A percentile compares a stretch with the other conserved stretches of the same genome.
Evolutionary conservation across 1,139 yeast species (phyloP).

Genomic region (Blastobotrys raffinosifermentans): DNA sequence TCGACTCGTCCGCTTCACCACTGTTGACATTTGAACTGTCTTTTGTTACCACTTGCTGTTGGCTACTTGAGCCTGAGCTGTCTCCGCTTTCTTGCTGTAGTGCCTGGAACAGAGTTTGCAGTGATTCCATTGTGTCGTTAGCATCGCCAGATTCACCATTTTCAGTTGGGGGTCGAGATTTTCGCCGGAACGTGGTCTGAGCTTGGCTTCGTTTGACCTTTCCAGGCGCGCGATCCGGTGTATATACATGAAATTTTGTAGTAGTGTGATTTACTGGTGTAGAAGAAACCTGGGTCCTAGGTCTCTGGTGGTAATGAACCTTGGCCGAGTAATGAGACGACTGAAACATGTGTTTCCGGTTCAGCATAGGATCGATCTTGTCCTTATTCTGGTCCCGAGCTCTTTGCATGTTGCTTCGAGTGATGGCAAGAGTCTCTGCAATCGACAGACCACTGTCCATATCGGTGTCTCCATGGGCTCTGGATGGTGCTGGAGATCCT

Average conservation of each 20-base stretch:
- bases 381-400: constrained; percentile 16
- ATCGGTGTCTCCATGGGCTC: background rate
- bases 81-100: too few relatives aligned
- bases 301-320: constrained; percentile 2
- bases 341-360: constrained; percentile 14
- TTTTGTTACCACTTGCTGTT: too few relatives aligned
- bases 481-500: background rate
- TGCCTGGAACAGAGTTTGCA: too few relatives aligned
- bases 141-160: too few relatives aligned
- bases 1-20: constrained; percentile 27
- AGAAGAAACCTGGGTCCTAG: constrained; percentile 4
- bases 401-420: constrained; percentile 38
- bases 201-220: background rate
- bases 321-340: constrained; percentile 12
- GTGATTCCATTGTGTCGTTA: too few relatives aligned
- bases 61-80: too few relatives aligned
- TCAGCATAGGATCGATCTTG: constrained; percentile 26
- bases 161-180: too few relatives aligned
- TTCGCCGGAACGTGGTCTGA: too few relatives aligned
- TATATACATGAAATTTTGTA: constrained; percentile 12
- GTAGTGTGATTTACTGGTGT: constrained; percentile 4
- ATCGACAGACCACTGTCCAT: constrained; percentile 41
- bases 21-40: too few relatives aligned
- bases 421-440: constrained; percentile 59
- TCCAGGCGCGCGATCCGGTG: constrained; percentile 5